Evolutionary conservation across 225 moss, liverwort and hornwort species (phyloP), one percentile per base, ranked within the genome.

Genomic region (Neckera pumila): DNA sequence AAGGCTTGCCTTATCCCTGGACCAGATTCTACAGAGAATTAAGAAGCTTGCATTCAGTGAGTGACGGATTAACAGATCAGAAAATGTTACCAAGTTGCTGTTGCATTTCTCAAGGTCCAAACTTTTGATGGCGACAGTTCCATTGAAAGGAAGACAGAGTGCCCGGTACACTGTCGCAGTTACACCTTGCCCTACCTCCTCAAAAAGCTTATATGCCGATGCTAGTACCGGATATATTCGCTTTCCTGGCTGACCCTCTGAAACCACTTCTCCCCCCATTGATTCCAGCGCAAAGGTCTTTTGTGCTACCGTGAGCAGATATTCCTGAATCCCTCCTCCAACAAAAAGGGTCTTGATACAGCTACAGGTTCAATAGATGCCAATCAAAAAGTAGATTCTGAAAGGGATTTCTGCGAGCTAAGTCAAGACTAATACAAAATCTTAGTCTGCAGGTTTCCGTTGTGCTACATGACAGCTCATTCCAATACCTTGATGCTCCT

Each of bases 81-180:
- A 88, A 88, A 56, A 87, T 65, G 17, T 92, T 93, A 95, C 95
- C 95, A 96, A 86, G 90, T 94, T 97, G 87, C 93, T 95, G 85
- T 93, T 95, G 92, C 98, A 98, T 90, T 92, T 98, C 89, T 97
- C 98, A 56, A 97, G 96, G 91, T 98, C 94, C 95, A 98, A 87
- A 80, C 92, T 95, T 89, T 98, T 98, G 86, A 98, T 93, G 76
- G 98, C 98, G 88, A 98, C 97, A 28, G 92, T 87, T 90, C 97
- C 97, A 89, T 92, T 93, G 80, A 90, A 90, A 53, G 94, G 90
- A 72, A 93, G 71, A 90, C 98, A 98, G 71, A 87, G 66, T 65
- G 97, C 97, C 79, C 97, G 92, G 81, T 96, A 98, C 62, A 98
- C 98, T n/a, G 93, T 97, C 33, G 97, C 96, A 90, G 95, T 96